Evolutionary conservation across 176 grass and related monocot genomes (phyloP), one percentile per base, ranked within the genome.

Genomic region (Zea luxurians): DNA sequence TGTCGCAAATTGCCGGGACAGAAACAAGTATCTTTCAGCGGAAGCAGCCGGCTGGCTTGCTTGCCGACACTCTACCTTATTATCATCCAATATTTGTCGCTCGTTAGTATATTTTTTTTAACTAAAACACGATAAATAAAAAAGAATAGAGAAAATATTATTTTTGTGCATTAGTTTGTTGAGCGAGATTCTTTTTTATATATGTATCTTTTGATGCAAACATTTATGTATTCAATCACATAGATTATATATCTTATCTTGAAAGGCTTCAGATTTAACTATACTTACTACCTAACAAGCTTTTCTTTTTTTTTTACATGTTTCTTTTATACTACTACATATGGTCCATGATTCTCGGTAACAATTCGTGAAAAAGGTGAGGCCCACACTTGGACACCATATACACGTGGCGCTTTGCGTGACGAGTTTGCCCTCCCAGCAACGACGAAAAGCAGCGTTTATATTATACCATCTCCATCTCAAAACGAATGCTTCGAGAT

Each of bases 51-150:
- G 53, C 13, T 7, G 27, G 27, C 27, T 27, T 27, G 74, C 58
- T 61, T 61, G 62, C 70, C 64, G 82, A 83, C 73, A 66, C 27
- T 27, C 27, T 27, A 27, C 27, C 27, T 27, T 27, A 27, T 27
- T 27, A 27, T 27, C 27, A 1, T n/a, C n/a, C n/a, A 27, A 27
- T 27, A 27, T 27, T 27, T 27, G 27, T 27, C 27, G 27, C 0
- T 27, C 27, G 27, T 27, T 27, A 27, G 27, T 27, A 27, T 27
- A 27, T 27, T 27, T 27, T 27, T 27, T 27, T 27, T 27, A 27
- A 27, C 27, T 27, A 27, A 27, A 27, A 27, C 27, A 27, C 27
- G 27, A 27, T 27, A 27, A 27, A 27, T 27, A 27, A 27, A 27
- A 27, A 27, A 27, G 27, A 27, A 27, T 1, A 27, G 27, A 27